Conservation (phyloP, 2,329 filamentous ascomycete genomes). For the Beauveria asiatica region DNA sequence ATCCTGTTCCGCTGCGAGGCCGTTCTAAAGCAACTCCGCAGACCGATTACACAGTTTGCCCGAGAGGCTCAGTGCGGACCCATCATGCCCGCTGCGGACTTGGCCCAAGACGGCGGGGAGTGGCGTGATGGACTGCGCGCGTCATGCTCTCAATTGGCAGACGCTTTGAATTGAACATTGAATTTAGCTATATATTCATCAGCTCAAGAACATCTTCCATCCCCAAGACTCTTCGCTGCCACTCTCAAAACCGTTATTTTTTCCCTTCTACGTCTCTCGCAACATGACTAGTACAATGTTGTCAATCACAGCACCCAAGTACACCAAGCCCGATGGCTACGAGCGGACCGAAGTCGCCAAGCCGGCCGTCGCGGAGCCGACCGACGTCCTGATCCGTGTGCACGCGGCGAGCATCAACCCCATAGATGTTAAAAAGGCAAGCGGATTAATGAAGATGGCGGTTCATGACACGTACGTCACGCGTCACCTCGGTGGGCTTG, state of each 20-base stretch:
- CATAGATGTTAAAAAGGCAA: conserved; percentile 34
- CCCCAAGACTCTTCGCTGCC: too few species aligned
- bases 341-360: conserved; percentile 14
- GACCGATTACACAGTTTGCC: not conserved
- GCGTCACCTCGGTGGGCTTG: too few species aligned
- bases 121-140: not conserved
- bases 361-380: conserved; percentile 15
- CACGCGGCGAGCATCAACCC: conserved; percentile 37
- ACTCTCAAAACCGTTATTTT: too few species aligned
- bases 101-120: not conserved
- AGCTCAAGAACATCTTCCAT: not conserved
- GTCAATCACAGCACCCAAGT: conserved; percentile 14
- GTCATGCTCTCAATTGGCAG: not conserved
- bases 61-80: not conserved
- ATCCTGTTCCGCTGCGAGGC: not conserved
- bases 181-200: not conserved
- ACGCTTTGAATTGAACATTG: not conserved
- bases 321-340: conserved; percentile 17
- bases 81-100: conserved; percentile 3
- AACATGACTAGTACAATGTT: conserved; percentile 13
- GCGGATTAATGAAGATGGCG: conserved; percentile 25
- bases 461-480: conserved; percentile 22
- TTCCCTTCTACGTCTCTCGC: not conserved
- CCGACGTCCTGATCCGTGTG: conserved; percentile 28
- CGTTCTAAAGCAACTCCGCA: not conserved